Base-by-base conservation (phyloP, 768 basidiomycete species). In the Boletus fagicola region DNA sequence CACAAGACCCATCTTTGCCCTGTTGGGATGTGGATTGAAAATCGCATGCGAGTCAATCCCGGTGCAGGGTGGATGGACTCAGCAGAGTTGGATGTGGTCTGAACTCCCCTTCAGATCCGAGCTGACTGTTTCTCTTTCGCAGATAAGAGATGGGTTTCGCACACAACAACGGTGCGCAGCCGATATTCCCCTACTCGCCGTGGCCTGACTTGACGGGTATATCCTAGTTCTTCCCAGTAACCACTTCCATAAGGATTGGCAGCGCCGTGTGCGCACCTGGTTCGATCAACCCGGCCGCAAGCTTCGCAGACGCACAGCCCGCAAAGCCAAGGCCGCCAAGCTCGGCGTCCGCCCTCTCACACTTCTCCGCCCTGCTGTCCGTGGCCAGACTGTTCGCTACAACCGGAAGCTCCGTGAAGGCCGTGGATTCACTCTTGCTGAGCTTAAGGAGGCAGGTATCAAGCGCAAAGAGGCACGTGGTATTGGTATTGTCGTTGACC, bases 191-290 rank as follows among this genome's bases (percentile, higher is more conserved):
- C 75, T 66, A 70, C 11, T 50, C 26, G 0, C 20, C 36, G 36
- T n/a, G 5, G 28, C 42, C 64, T 67, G 47, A 70, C 54, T 26
- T 26, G 43, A 20, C 33, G 35, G 33, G 11, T 20, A 33, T 58
- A 33, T 61, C 48, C 57, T 47, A 90, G 92, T 91, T 80, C 91
- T 96, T 76, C 94, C 86, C 79, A 83, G 76, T 68, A 94, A 94
- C 78, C 94, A 97, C 75, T 94, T 94, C 85, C 92, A 86, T 81
- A 98, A 98, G 87, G 95, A 98, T 76, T 98, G 95, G 95, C 96
- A 98, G 77, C 83, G 87, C 71, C 90, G 89, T 64, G 94, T 96
- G 68, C 88, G 88, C 77, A 96, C 93, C 72, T 94, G 95, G 95
- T 98, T 98, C 75, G 91, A 98, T 82, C 97, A 99, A 79, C 94